Percentiles rank a stretch among this genome's conserved stretches.
phyloP scores from a whole-genome alignment of 768 basidiomycete species.

The Pleurotus djamor region DNA sequence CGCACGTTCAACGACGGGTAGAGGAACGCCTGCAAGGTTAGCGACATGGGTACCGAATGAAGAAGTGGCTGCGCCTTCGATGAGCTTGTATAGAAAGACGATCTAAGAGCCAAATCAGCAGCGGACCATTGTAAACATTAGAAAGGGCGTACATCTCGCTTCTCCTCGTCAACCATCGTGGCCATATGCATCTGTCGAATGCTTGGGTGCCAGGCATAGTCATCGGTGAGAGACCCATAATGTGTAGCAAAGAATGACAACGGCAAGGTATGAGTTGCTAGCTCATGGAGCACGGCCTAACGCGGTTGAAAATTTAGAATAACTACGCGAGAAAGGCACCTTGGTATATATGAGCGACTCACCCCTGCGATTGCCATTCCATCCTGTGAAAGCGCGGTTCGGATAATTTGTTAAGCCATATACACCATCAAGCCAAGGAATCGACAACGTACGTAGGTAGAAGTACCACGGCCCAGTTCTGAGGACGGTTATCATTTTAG shows the following conservation, averaged over 20 bases:
- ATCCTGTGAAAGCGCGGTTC: slow-evolving; percentile 47
- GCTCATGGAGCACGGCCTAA: slow-evolving; percentile 89
- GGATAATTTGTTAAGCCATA: neutral
- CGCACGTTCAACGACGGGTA: slow-evolving; percentile 83
- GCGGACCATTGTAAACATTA: neutral
- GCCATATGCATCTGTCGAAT: slow-evolving; percentile 96
- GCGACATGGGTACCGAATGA: slow-evolving; percentile 97
- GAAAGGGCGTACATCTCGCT: slow-evolving; percentile 62
- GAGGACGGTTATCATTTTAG: slow-evolving; percentile 10
- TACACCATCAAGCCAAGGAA: slow-evolving; percentile 8
- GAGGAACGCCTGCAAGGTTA: slow-evolving; percentile 88
- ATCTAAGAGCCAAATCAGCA: slow-evolving; percentile 46
- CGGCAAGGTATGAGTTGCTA: slow-evolving; percentile 90
- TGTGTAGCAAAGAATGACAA: slow-evolving; percentile 98
- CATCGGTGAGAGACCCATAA: slow-evolving; percentile 93
- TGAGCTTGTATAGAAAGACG: slow-evolving; percentile 92
- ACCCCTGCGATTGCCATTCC: slow-evolving; percentile 99
- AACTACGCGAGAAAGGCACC: neutral
- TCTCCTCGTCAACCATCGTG: slow-evolving; percentile 90
- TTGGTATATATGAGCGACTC: slow-evolving; percentile 16
- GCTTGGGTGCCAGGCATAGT: slow-evolving; percentile 89
- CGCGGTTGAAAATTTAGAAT: neutral
- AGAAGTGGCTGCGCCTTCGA: slow-evolving; percentile 81
- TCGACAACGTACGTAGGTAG: slow-evolving; percentile 66
- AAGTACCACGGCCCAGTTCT: slow-evolving; percentile 96